Conservation (phyloP, 2,329 filamentous ascomycete genomes). For the Penicillium sp. region DNA sequence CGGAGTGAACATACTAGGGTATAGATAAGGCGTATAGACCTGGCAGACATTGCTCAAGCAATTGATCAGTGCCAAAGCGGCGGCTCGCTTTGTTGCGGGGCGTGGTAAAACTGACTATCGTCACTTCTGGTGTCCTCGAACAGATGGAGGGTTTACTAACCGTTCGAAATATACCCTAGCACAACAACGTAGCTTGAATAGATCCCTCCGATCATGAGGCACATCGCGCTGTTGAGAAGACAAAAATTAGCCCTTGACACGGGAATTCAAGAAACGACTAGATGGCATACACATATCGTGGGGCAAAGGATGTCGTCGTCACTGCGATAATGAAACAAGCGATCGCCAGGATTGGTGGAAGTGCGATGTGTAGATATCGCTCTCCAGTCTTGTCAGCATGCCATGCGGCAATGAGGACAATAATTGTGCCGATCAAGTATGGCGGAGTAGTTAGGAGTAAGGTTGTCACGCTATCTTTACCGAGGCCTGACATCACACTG, state of each 20-base stretch:
- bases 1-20: conserved; percentile 12
- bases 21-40: conserved; percentile 18
- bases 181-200: conserved; percentile 16
- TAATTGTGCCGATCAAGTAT: conserved; percentile 13
- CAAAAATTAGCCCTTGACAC: neutral
- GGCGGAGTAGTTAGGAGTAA: conserved; percentile 15
- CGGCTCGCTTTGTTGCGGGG: conserved; percentile 15
- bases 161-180: conserved; percentile 14
- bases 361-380: conserved; percentile 12
- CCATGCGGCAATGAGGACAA: conserved; percentile 14
- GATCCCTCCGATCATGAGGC: conserved; percentile 13
- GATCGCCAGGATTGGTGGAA: conserved; percentile 13
- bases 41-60: conserved; percentile 17
- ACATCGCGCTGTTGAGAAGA: conserved; percentile 12
- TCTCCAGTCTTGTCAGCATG: conserved; percentile 15
- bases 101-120: conserved; percentile 10
- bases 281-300: conserved; percentile 15
- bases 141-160: neutral
- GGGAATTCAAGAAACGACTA: neutral
- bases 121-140: neutral
- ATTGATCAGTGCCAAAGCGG: conserved; percentile 15
- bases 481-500: conserved; percentile 18
- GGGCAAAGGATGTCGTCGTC: conserved; percentile 9
- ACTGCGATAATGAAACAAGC: conserved; percentile 11
- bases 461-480: conserved; percentile 8